Base-by-base conservation (phyloP, 2,329 filamentous ascomycete species). In the Pseudogymnoascus sp. region DNA sequence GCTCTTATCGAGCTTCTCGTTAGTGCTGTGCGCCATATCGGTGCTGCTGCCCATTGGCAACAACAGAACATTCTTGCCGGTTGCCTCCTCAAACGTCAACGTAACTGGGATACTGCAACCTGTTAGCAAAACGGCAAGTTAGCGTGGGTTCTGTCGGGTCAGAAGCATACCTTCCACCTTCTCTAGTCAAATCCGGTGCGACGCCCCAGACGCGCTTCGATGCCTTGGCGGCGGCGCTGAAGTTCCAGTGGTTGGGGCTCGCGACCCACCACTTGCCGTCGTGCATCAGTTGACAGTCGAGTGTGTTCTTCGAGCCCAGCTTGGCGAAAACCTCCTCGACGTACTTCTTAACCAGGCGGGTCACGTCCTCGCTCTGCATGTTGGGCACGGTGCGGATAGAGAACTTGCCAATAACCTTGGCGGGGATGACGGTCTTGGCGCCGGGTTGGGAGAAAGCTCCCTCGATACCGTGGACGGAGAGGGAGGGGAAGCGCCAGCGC, bases 261-360 rank as follows among this genome's bases (percentile, higher is more conserved):
- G 95, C 92, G 57, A 96, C 92, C 94, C 94, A 99, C 94, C 94
- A 99, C 78, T 97, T 97, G 68, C 94, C 94, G 63, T 86, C 87
- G 79, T 99, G 94, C 76, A 93, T 87, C 63, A 92, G 81, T 72
- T 81, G 86, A 60, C 92, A 86, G 70, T 90, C 89, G 72, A 96
- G 76, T 13, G 82, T 92, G 81, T 99, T 99, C 83, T 99, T 99
- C 76, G 88, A 94, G 67, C 85, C 84, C 35, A 97, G 82, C 77
- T 92, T 91, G 69, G 88, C 87, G 74, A 96, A 97, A 68, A 89
- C 85, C 66, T 89, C 86, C 72, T 93, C 83, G 66, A 97, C 82
- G 74, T 92, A 89, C 74, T 89, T 87, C 78, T 85, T 89, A 44
- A 99, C 93, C 47, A 88, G 81, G 72, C 86, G 83, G 77, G 96